Evolutionary conservation across 345 rosid species (phyloP), one percentile per base, ranked within the genome.

Genomic region (Firmiana major): DNA sequence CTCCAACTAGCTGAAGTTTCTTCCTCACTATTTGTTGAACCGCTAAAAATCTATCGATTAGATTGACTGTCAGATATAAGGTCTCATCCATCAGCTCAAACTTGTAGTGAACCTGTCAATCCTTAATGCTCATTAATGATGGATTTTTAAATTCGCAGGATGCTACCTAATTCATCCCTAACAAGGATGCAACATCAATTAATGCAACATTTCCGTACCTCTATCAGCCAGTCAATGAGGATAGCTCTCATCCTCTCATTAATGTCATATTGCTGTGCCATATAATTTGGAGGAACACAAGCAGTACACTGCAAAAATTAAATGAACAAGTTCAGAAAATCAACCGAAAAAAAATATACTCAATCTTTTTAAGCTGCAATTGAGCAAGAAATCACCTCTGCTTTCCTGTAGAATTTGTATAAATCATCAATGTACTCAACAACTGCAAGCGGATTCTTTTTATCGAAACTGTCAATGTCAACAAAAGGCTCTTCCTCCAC

Each of bases 71-170:
- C 34, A 96, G 94, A 82, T 85, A 93, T 66, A 96, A 84, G 2
- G 99, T 96, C 83, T 93, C 99, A 2, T 96, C 98, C 98, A 92
- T 91, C 83, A 96, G 83, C 80, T 96, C 98, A 79, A 96, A 96
- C 88, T 96, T 96, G 92, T 96, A 93, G 82, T 96, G 99, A n/a
- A 96, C 99, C 98, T 95, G 86, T 80, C 58, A 78, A 67, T 36
- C 43, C 69, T 13, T 64, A 12, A 63, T 36, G 7, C 5, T 71
- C 26, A 82, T 80, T 24, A 83, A 63, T 38, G 13, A 63, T 65
- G 48, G 24, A 45, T 58, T 24, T 17, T 19, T 43, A 21, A 43
- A 7, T 55, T 17, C 34, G 36, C 9, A 9, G 28, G n/a, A 55
- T 9, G 3, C 16, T 51, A 69, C 46, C 28, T 49, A 16, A 60